Evolutionary conservation across 1,284 basidiomycete species (phyloP), one percentile per base, ranked within the genome.

Genomic region (Wallemia hederae): DNA sequence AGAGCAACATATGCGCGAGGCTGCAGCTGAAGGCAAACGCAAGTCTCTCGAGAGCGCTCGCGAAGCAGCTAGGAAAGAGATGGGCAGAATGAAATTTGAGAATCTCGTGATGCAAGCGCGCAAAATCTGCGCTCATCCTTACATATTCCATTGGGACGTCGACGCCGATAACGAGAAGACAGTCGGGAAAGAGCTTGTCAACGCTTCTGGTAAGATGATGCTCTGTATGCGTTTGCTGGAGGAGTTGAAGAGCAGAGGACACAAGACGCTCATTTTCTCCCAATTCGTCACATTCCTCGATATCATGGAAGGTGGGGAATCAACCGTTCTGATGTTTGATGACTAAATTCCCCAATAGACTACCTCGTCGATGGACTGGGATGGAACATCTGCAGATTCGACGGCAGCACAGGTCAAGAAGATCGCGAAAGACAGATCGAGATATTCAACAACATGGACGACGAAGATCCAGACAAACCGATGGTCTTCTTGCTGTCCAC

Each of bases 221-320:
- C 75, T 97, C 24, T 78, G 97, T 0, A 86, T 96, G 65, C 80
- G 89, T 14, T 72, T 98, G 15, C 75, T 98, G 1, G 80, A 80
- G 55, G 87, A 82, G 61, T 72, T 98, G n/a, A 88, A 94, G 71
- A 74, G 74, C 24, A 73, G 80, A 14, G 79, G 78, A 3, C 91
- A 96, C 72, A 92, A 91, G 70, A 91, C 96, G 0, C 74, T 98
- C 27, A 71, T 97, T 29, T 98, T 98, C 72, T 73, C 84, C 61
- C 90, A 96, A 72, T 94, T 98, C 70, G 91, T 84, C 56, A 90
- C 83, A 0, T 90, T 96, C 88, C 74, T 97, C 60, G 85, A 98
- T 68, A 85, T 97, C 64, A 85, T 97, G 62, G 80, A 90, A 59
- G 76, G 85, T 85, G 59, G 29, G n/a, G 7, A 26, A 55, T 27